Evolutionary conservation across 768 basidiomycete species (phyloP), one percentile per base, ranked within the genome.

Genomic region (Clitopilus passeckerianus): DNA sequence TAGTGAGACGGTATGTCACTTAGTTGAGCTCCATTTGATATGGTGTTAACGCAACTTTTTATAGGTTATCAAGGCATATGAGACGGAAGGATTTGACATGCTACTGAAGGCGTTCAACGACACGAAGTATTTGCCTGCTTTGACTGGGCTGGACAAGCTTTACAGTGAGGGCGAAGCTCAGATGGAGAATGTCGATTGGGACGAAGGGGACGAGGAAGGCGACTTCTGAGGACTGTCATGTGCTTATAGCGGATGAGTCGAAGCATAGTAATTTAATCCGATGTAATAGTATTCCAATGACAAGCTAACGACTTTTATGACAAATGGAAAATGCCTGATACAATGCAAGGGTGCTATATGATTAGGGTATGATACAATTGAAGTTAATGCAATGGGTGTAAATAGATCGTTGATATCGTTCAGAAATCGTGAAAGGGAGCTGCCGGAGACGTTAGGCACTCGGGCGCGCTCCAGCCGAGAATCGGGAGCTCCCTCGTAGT

Each of bases 51-150:
- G 4, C 7, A 30, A 5, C 16, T 2, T 3, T 50, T n/a, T 50
- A 16, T 14, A 94, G 91, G 86, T 97, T 16, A 61, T 98, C 33
- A 73, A 82, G n/a, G 90, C 87, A 10, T 99, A 98, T 70, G 86
- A 89, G 64, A 74, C 73, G n/a, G 76, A 86, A 27, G 94, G 95
- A 0, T 93, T 93, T 65, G 78, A 77, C 15, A 87, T 95, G 86
- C 71, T 98, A 15, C 68, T 89, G 18, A 75, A 82, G 60, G 95
- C 90, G 4, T 95, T 93, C 71, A 92, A 94, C 63, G 93, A 97
- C 63, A 74, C 77, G 5, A 84, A 86, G 55, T 91, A 86, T 66
- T 74, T 95, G 30, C 90, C 91, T 70, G 70, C 73, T 59, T 66
- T 95, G 61, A 93, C 91, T 0, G 93, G 93, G 3, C 71, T 95